Percentiles rank a stretch among this genome's conserved stretches.
Evolutionary conservation across 495 filamentous ascomycete species (phyloP).

Genomic region (Penicilliopsis zonata): DNA sequence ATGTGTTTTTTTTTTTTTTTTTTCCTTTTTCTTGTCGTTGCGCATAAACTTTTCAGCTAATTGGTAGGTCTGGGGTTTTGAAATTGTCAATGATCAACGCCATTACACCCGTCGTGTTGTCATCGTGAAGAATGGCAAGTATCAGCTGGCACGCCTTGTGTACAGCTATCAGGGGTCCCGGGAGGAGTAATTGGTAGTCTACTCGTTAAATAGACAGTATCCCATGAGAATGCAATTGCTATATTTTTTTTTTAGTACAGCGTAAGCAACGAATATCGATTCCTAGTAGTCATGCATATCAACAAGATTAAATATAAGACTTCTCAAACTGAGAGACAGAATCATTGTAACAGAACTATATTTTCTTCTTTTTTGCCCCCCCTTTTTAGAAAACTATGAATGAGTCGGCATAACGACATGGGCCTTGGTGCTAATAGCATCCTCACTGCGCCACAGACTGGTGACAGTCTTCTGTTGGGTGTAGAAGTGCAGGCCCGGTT

Average conservation of each 20-base stretch:
- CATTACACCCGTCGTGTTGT: slow-evolving; percentile 56
- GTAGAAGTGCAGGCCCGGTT: slow-evolving; percentile 84
- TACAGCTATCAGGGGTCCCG: slow-evolving; percentile 43
- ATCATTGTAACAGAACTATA: no score
- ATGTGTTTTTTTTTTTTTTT: slow-evolving; percentile 5
- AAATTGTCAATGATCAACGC: slow-evolving; percentile 44
- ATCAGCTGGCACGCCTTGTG: slow-evolving; percentile 54
- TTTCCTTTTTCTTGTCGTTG: slow-evolving; percentile 2
- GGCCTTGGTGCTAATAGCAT: slow-evolving; percentile 71
- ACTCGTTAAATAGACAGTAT: no score
- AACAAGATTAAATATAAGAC: no score
- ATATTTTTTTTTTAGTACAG: slow-evolving; percentile 1
- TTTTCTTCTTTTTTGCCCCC: not conserved
- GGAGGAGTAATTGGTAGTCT: not conserved
- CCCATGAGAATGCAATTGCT: not conserved
- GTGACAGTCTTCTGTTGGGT: slow-evolving; percentile 98
- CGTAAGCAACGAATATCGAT: no score
- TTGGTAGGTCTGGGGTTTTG: slow-evolving; percentile 51
- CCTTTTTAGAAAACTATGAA: slow-evolving; percentile 15
- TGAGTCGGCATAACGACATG: slow-evolving; percentile 93
- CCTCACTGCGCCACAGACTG: slow-evolving; percentile 75
- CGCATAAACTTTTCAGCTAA: slow-evolving; percentile 1
- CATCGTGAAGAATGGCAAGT: slow-evolving; percentile 48
- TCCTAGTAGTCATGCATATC: no score
- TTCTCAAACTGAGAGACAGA: no score